These are phyloP conservation scores for Leishmania braziliensis DNA, from an alignment of 208 protist genomes.

Conservation along the genomic window DNA sequence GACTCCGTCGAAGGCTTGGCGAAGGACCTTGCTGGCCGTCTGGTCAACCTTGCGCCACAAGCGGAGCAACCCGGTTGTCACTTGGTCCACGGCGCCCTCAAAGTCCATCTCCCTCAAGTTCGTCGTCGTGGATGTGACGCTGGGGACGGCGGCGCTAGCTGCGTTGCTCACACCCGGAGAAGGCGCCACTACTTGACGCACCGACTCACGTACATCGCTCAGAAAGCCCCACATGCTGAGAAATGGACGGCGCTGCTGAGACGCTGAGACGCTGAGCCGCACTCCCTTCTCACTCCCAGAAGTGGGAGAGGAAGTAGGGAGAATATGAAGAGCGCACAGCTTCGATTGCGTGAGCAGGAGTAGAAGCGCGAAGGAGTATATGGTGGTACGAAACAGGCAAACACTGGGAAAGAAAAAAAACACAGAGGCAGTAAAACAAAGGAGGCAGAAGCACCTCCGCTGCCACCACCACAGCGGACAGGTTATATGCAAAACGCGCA, in stretches of 20 bases:
- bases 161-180: neutral
- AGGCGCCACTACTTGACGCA: conserved; percentile 28
- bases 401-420: no score
- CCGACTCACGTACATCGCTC: conserved; percentile 29
- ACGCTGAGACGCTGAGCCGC: neutral
- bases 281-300: neutral
- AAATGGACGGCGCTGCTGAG: neutral
- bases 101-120: conserved; percentile 4
- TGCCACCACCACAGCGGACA: neutral
- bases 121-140: neutral
- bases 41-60: conserved; percentile 45
- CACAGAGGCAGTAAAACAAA: no score
- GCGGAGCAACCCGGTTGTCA: conserved; percentile 23
- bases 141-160: neutral
- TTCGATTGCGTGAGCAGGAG: neutral
- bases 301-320: neutral
- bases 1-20: conserved; percentile 31
- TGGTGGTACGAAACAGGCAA: neutral
- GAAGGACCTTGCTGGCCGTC: conserved; percentile 33
- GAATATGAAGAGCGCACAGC: neutral
- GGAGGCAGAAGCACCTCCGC: no score
- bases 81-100: conserved; percentile 13
- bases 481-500: neutral
- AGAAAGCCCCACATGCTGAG: conserved; percentile 26
- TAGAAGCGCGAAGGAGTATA: neutral